phyloP scores from a whole-genome alignment of 1,284 basidiomycete genomes.

The Cutaneotrichosporon arboriforme region DNA sequence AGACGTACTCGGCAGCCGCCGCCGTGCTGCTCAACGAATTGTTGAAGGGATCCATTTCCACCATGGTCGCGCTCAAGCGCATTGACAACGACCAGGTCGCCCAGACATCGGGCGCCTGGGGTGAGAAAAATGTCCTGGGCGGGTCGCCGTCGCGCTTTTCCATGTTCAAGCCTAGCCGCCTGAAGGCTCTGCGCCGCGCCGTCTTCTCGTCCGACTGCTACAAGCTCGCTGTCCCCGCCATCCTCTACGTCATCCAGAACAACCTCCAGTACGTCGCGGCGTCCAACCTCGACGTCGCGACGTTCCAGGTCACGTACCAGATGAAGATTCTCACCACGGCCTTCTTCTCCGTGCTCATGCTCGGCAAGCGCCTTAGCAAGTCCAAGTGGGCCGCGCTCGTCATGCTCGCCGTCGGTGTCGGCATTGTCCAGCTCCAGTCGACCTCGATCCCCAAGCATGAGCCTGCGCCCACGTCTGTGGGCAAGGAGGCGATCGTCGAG shows the following conservation, averaged over 20 bases:
- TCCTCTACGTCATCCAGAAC: constrained; percentile 95
- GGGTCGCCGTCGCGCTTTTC: constrained; percentile 11
- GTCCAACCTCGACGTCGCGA: constrained; percentile 86
- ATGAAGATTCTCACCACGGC: constrained; percentile 98
- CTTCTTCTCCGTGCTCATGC: constrained; percentile 80
- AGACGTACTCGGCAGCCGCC: constrained; percentile 76
- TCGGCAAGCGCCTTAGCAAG: constrained; percentile 70
- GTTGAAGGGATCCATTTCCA: constrained; percentile 80
- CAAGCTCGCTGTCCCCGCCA: constrained; percentile 93
- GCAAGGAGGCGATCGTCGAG: background rate
- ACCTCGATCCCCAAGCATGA: constrained; percentile 20
- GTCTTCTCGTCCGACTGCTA: constrained; percentile 82
- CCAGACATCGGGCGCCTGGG: constrained; percentile 1
- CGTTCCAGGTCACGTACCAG: constrained; percentile 83
- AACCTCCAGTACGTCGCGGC: constrained; percentile 92
- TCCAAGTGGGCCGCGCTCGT: constrained; percentile 79
- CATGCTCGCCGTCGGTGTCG: constrained; percentile 83
- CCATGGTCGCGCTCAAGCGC: constrained; percentile 57
- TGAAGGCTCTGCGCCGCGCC: constrained; percentile 25
- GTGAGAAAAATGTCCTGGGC: constrained; percentile 2
- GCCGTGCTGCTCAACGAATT: constrained; percentile 91
- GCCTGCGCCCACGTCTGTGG: background rate
- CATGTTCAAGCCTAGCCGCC: constrained; percentile 29
- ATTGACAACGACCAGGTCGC: constrained; percentile 40
- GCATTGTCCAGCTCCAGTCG: constrained; percentile 81